Base-by-base conservation (phyloP, 2,329 filamentous ascomycete species). In the Phoma herbarum region DNA sequence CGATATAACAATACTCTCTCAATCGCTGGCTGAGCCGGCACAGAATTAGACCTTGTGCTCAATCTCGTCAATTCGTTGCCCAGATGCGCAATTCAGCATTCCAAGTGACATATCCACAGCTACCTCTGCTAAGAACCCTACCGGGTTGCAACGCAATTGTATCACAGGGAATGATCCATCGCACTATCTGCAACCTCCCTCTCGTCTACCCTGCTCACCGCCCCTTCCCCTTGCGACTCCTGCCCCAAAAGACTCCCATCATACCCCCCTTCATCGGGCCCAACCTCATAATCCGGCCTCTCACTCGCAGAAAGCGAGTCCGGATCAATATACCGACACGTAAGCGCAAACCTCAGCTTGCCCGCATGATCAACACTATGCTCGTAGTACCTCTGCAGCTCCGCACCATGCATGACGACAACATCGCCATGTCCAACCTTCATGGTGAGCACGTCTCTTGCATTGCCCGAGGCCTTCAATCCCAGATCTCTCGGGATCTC, bases 341-440 rank as follows among this genome's bases (percentile, higher is more conserved):
- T 88, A 46, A 88, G 64, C 0, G 85, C 85, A 70, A 86, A 88
- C 2, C 85, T 78, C 41, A 86, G 74, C 48, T 78, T 80, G 0
- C 84, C 84, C 10, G 73, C 59, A 4, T 85, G 82, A 0, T 78
- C 80, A 0, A 88, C 85, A 20, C 78, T 76, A 66, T 88, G 86
- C 81, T 89, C 86, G 53, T 87, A 87, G 20, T 82, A 78, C 63
- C 81, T 78, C 64, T 90, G 88, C 12, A 90, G 84, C 0, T 78
- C 75, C 0, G 76, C 76, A 0, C 87, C 87, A 63, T 87, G 82
- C 87, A 90, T 90, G 18, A 89, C 77, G 2, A 87, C 81, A 11
- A 90, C 82, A 67, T 90, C 88, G 0, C 88, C 88, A 68, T 90
- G 88, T 8, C 81, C 78, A 3, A 90, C 75, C 1, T 78, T 75